phyloP scores from a whole-genome alignment of 305 asterid genomes.

The Coffea humblotiana region DNA sequence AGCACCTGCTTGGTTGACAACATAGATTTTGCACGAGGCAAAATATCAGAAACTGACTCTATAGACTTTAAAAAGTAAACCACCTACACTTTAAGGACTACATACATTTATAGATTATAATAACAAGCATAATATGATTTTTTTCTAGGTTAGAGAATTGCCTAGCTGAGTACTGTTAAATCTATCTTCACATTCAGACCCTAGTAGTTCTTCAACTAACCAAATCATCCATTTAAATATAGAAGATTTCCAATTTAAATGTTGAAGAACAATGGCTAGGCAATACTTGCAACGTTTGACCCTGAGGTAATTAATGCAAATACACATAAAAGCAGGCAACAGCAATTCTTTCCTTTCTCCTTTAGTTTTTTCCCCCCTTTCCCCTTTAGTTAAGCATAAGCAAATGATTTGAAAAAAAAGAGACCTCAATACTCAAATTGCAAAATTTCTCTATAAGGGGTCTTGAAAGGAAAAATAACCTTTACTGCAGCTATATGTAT shows the following conservation, averaged over 20 bases:
- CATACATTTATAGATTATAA: background rate
- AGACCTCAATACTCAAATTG: background rate
- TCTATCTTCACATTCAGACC: background rate
- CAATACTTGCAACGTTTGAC: background rate
- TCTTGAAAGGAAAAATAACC: conserved; percentile 42
- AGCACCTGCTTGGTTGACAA: conserved; percentile 62
- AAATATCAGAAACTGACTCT: background rate
- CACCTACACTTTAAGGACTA: background rate
- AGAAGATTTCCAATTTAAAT: background rate
- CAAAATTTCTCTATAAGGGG: background rate
- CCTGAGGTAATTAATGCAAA: background rate
- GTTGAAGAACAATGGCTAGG: background rate
- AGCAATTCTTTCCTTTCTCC: background rate
- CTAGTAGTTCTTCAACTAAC: background rate
- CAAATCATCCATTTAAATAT: background rate
- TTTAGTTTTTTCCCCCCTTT: background rate
- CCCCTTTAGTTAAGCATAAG: background rate
- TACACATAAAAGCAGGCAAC: background rate
- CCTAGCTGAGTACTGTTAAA: background rate
- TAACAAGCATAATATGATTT: background rate
- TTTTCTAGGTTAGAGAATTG: background rate
- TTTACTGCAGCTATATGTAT: conserved; percentile 95
- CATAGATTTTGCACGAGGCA: background rate
- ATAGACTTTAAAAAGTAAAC: background rate
- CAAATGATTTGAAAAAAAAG: background rate